Percentiles rank a stretch among this genome's conserved stretches.
Evolutionary conservation across 2,329 filamentous ascomycete genomes (phyloP).

Genomic region (Grosmannia huntii): DNA sequence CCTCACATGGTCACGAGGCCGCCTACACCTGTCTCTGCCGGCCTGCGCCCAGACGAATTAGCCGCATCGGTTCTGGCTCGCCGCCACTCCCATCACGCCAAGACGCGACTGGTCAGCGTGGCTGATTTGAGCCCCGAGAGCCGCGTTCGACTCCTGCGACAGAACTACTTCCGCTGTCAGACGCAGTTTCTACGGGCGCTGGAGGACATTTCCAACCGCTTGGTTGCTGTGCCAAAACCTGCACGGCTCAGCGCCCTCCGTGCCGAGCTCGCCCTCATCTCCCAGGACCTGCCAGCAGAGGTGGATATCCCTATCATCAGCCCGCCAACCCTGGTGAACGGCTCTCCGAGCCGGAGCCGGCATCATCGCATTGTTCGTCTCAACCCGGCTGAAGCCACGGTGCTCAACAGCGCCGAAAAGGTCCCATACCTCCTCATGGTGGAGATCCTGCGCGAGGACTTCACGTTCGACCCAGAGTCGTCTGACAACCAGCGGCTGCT

Average conservation of each 20-base stretch:
- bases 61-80: constrained; percentile 33
- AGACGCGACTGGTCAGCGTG: constrained; percentile 43
- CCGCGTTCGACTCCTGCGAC: constrained; percentile 59
- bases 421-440: constrained; percentile 79
- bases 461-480: constrained; percentile 66
- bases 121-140: constrained; percentile 51
- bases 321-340: constrained; percentile 59
- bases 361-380: constrained; percentile 75
- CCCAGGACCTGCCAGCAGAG: constrained; percentile 69
- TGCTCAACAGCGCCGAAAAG: constrained; percentile 76
- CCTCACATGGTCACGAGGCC: constrained; percentile 39
- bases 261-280: constrained; percentile 69
- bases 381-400: constrained; percentile 73
- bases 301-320: constrained; percentile 76
- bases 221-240: constrained; percentile 70
- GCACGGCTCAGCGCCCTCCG: constrained; percentile 69
- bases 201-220: constrained; percentile 73
- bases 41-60: constrained; percentile 25
- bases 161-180: constrained; percentile 74
- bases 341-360: constrained; percentile 59
- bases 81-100: constrained; percentile 40
- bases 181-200: constrained; percentile 70
- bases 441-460: constrained; percentile 69
- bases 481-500: constrained; percentile 58
- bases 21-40: constrained; percentile 44